These are phyloP conservation scores for Globisporangium alternatum DNA, from an alignment of 352 stramenopile genomes.

Conservation along the genomic window DNA sequence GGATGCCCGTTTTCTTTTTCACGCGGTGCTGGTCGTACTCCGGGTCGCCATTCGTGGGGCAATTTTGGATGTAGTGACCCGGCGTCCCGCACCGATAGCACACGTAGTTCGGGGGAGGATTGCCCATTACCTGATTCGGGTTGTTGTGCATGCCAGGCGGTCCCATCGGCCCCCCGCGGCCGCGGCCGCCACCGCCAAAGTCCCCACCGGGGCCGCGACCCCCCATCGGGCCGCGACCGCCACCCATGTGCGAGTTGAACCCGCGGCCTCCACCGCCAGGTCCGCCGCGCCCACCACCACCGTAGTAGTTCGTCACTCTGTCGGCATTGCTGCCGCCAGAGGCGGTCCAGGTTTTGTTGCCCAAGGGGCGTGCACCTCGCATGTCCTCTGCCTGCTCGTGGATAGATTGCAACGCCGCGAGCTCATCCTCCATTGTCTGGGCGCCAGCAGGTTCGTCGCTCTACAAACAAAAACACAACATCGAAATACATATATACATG, in stretches of 20 bases:
- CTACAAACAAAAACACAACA: slow-evolving; percentile 7
- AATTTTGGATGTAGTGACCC: slow-evolving; percentile 88
- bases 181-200: slow-evolving; percentile 31
- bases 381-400: slow-evolving; percentile 84
- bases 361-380: slow-evolving; percentile 53
- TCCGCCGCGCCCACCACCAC: slow-evolving; percentile 32
- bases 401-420: slow-evolving; percentile 80
- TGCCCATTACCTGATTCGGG: slow-evolving; percentile 37
- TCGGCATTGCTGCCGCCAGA: slow-evolving; percentile 73
- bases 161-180: slow-evolving; percentile 42
- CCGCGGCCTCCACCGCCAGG: slow-evolving; percentile 33
- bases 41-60: slow-evolving; percentile 84
- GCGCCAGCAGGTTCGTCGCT: slow-evolving; percentile 31
- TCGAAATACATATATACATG: slow-evolving; percentile 14
- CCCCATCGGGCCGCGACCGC: slow-evolving; percentile 35
- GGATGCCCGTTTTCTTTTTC: slow-evolving; percentile 87
- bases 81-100: slow-evolving; percentile 82
- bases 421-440: slow-evolving; percentile 82
- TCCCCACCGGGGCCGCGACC: slow-evolving; percentile 41
- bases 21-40: slow-evolving; percentile 87
- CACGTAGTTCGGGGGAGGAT: slow-evolving; percentile 80
- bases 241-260: slow-evolving; percentile 18
- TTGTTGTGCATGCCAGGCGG: slow-evolving; percentile 16
- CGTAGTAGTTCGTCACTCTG: slow-evolving; percentile 77
- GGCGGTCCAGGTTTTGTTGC: slow-evolving; percentile 86